Evolutionary conservation across 495 filamentous ascomycete species (phyloP), one percentile per base, ranked within the genome.

Genomic region (Xylaria grammica): DNA sequence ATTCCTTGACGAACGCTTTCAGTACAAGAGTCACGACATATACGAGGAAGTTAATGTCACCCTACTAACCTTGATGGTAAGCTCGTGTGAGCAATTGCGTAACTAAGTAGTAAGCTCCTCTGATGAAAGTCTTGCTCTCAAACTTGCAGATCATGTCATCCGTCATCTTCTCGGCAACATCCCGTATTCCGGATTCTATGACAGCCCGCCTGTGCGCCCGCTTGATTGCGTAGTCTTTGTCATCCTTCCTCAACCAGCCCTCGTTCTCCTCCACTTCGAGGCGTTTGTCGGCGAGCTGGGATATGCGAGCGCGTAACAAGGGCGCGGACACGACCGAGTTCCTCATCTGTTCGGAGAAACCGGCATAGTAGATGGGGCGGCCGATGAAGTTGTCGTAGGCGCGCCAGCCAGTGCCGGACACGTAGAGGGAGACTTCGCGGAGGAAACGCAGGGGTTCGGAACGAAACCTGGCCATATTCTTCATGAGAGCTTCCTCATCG

Each of bases 121-220:
- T 80, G 67, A 99, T 97, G 69, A 98, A 97, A 27, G 84, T 81
- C 73, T 94, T 97, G 78, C 90, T 96, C 78, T 99, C 95, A 81
- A 97, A 94, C 77, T 98, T 99, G 85, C 95, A 97, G 59, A 98
- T 97, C 95, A 98, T 99, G 51, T 89, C 87, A 69, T 97, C 91
- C 62, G 92, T 90, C 82, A 94, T 87, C 48, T 87, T 85, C 63
- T 95, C 90, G 26, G 91, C 90, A 3, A 95, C 92, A 69, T 96
- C 88, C 52, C 84, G 81, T 34, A 88, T 73, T 38, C 82, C 74
- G 30, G 78, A 73, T 60, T 87, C 79, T 40, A 82, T 72, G 27
- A 90, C 76, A 57, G 85, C 89, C 62, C 81, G 80, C 66, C 89
- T 84, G 61, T 91, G 84, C 63, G 88, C 84, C 45, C 78, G 81